Conservation (phyloP, 352 stramenopile genomes). For the Globisporangium splendens region DNA sequence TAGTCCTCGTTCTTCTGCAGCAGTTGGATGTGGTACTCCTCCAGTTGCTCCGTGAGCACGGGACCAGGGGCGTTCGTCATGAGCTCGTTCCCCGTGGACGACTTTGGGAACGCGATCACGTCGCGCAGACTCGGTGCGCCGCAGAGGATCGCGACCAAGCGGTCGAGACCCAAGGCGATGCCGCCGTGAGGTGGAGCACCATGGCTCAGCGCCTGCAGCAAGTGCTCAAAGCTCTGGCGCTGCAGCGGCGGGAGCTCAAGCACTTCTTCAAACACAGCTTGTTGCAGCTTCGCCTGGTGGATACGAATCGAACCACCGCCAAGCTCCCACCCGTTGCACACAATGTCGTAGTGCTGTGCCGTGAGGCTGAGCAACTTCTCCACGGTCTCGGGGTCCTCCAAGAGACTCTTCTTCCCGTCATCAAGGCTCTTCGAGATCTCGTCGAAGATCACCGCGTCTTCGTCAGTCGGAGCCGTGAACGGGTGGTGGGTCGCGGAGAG, state of each 20-base stretch:
- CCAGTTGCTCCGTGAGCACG: conserved; percentile 60
- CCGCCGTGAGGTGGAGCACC: conserved; percentile 81
- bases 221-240: conserved; percentile 79
- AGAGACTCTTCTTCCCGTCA: conserved; percentile 26
- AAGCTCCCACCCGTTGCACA: conserved; percentile 87
- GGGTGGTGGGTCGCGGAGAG: conserved; percentile 83
- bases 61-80: conserved; percentile 79
- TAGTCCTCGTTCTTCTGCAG: conserved; percentile 16
- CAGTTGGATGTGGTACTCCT: conserved; percentile 78
- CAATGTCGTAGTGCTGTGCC: conserved; percentile 85
- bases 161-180: conserved; percentile 85
- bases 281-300: conserved; percentile 68
- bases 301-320: conserved; percentile 86
- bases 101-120: conserved; percentile 91
- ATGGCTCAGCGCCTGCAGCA: conserved; percentile 75
- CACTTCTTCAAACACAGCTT: conserved; percentile 75
- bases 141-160: conserved; percentile 80
- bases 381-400: conserved; percentile 45
- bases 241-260: conserved; percentile 63
- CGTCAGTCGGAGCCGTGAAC: conserved; percentile 70
- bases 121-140: conserved; percentile 75
- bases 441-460: conserved; percentile 40
- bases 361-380: conserved; percentile 59
- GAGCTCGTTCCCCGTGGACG: conserved; percentile 81
- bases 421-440: conserved; percentile 30